These are phyloP conservation scores for Erysimum cheiri DNA, from an alignment of 441 rosid species.

Conservation along the genomic window DNA sequence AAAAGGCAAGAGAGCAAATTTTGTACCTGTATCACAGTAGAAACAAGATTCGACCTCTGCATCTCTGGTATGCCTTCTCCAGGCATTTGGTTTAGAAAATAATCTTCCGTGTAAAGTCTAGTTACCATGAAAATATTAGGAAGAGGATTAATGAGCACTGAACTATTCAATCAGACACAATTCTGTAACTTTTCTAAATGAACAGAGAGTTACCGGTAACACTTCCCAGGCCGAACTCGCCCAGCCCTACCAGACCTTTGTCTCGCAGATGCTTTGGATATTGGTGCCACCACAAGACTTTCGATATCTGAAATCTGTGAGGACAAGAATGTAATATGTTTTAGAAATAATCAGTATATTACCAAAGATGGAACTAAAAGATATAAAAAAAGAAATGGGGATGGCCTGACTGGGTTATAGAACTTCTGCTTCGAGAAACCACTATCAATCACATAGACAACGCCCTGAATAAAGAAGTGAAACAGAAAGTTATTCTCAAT, in stretches of 20 bases:
- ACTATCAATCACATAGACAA: conserved; percentile 93
- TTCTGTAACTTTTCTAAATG: conserved; percentile 1
- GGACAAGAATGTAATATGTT: conserved; percentile 17
- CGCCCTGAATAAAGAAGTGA: conserved; percentile 59
- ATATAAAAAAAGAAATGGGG: conserved; percentile 19
- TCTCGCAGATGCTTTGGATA: conserved; percentile 97
- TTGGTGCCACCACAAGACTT: conserved; percentile 92
- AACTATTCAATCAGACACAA: conserved; percentile 14
- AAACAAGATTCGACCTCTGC: conserved; percentile 91
- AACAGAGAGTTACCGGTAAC: conserved; percentile 71
- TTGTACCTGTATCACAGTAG: conserved; percentile 87
- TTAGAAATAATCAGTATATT: conserved; percentile 6
- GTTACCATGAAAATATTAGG: conserved; percentile 31
- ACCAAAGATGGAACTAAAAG: conserved; percentile 1
- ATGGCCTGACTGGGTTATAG: conserved; percentile 82
- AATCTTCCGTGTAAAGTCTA: conserved; percentile 92
- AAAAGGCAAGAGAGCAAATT: conserved; percentile 30
- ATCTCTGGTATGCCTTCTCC: conserved; percentile 93
- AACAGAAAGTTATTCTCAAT: conserved; percentile 8
- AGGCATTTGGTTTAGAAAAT: conserved; percentile 83
- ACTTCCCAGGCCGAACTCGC: conserved; percentile 96
- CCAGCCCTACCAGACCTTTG: conserved; percentile 99
- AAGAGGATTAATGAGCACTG: conserved; percentile 7
- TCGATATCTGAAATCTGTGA: conserved; percentile 88
- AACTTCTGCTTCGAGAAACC: conserved; percentile 97